These are phyloP conservation scores for Fusarium anthophilum DNA, from an alignment of 2,329 filamentous ascomycete genomes.

Conservation along the genomic window DNA sequence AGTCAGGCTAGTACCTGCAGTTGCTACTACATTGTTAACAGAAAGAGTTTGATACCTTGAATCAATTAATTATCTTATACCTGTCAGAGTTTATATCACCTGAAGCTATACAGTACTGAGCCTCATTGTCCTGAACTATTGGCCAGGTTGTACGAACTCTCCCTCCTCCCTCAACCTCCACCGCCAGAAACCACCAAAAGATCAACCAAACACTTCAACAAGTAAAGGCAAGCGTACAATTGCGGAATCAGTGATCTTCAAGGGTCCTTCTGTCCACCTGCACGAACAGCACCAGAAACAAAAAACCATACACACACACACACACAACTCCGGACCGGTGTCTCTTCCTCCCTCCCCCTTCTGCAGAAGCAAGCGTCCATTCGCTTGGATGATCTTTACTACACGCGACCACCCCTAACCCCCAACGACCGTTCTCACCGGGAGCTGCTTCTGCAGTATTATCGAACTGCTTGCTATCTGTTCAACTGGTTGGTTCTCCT, in stretches of 20 bases:
- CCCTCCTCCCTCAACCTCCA: constrained; percentile 9
- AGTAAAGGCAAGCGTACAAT: not conserved
- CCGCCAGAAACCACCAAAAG: not conserved
- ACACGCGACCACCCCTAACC: constrained; percentile 32
- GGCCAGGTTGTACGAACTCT: not conserved
- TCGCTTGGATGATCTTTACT: constrained; percentile 39
- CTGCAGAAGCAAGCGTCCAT: constrained; percentile 12
- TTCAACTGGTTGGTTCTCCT: not conserved
- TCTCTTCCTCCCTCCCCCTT: not conserved
- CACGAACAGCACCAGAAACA: not conserved
- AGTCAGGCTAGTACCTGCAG: not conserved
- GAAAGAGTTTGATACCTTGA: not conserved
- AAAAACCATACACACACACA: not conserved
- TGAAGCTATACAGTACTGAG: not conserved
- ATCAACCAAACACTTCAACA: constrained; percentile 1
- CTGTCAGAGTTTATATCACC: not conserved
- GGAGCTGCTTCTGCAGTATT: constrained; percentile 28
- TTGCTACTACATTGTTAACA: not conserved
- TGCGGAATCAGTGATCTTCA: constrained; percentile 18
- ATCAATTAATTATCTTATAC: not conserved
- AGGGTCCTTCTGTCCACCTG: constrained; percentile 22
- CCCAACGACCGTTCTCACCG: constrained; percentile 34
- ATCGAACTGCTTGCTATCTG: not conserved
- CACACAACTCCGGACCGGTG: constrained; percentile 17
- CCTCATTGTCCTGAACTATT: not conserved